Base-by-base conservation (phyloP, 331 rosid species). In the Stylosanthes scabra region DNA sequence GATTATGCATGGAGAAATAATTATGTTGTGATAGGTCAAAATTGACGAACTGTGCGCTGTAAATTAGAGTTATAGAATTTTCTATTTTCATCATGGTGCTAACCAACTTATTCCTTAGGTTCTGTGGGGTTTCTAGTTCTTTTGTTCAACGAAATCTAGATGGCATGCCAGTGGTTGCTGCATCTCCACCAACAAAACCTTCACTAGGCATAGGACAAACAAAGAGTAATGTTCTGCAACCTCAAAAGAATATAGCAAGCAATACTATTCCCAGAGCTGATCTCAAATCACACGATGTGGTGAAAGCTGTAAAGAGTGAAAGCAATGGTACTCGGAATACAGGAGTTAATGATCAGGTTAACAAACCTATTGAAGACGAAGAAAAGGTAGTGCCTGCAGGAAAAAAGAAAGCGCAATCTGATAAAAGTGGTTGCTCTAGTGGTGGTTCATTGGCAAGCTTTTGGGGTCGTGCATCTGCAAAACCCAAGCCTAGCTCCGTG, bases 391-490 rank as follows among this genome's bases (percentile, higher is more conserved):
- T 89, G 59, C 84, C 95, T 80, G 81, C 76, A 14, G 83, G 80
- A 59, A 90, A 86, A 78, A 91, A 82, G 85, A 91, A 84, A 78
- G 74, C 64, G 58, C 92, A 87, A 70, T 80, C 77, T 66, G 89
- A 79, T 70, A 95, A 92, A 86, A 82, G 71, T 74, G 69, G 89
- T 56, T 83, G 88, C 70, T 76, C 60, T 69, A 55, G 89, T 63
- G 97, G 91, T 78, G 87, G 97, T 81, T 92, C 93, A 13, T 77
- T 92, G 80, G 89, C 93, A 28, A 88, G 89, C 68, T 60, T 90
- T 31, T 92, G 99, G 99, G 85, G 86, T n/a, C 88, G 87, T n/a
- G 92, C 96, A 74, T 82, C 97, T 77, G 80, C 86, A 63, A 92
- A 92, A 85, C 68, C 96, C 15, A 92, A 87, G 77, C 82, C 89